phyloP scores from a whole-genome alignment of 2,329 filamentous ascomycete genomes.

The Pseudogymnoascus sp. region DNA sequence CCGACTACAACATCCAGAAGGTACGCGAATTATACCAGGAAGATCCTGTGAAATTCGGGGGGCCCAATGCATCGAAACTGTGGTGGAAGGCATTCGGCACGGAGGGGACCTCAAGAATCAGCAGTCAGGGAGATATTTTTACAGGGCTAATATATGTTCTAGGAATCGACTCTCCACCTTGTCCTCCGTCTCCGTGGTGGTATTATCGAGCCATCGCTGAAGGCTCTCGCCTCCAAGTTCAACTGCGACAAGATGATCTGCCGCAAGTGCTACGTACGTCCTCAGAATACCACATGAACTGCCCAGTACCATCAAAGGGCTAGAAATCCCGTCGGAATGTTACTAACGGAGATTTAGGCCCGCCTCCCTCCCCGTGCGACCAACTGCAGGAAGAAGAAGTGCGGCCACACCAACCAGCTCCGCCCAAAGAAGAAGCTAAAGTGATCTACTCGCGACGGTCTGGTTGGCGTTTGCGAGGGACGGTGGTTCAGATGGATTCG shows the following conservation, averaged over 20 bases:
- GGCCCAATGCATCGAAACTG: constrained; percentile 9
- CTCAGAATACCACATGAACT: neutral
- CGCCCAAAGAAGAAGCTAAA: constrained; percentile 99
- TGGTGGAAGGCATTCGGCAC: neutral
- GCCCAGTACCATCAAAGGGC: neutral
- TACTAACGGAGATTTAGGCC: constrained; percentile 38
- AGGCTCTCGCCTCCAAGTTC: constrained; percentile 98
- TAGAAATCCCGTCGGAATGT: constrained; percentile 2
- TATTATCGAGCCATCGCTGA: constrained; percentile 98
- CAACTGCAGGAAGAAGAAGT: constrained; percentile 99
- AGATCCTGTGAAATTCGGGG: neutral
- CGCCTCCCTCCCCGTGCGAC: constrained; percentile 96
- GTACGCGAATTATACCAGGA: constrained; percentile 41
- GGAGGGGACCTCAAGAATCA: neutral
- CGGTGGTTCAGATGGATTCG: constrained; percentile 8
- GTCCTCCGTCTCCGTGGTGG: constrained; percentile 98
- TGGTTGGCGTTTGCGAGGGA: constrained; percentile 9
- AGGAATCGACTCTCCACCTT: constrained; percentile 97
- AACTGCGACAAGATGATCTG: constrained; percentile 99
- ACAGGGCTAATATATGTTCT: constrained; percentile 16
- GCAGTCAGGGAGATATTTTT: neutral
- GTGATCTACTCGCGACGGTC: constrained; percentile 48
- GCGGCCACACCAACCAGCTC: constrained; percentile 99
- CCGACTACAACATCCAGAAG: constrained; percentile 99
- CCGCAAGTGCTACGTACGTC: constrained; percentile 98